These are phyloP conservation scores for Pseudofabraea citricarpa DNA, from an alignment of 2,329 filamentous ascomycete genomes.

Conservation along the genomic window DNA sequence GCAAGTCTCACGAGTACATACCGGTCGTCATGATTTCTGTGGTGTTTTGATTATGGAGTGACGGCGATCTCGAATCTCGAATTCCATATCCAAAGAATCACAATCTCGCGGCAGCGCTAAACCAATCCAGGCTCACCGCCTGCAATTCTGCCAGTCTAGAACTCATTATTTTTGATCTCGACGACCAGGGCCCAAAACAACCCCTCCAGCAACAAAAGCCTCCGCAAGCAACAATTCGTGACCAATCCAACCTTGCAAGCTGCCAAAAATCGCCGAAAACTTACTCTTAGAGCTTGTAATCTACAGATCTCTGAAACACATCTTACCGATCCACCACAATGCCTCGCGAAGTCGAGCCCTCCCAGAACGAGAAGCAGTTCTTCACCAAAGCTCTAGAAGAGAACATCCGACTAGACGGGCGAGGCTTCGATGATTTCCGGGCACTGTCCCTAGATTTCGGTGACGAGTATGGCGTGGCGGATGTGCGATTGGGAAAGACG, in stretches of 20 bases:
- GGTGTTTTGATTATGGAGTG: too few relatives aligned
- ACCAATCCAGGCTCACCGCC: background rate
- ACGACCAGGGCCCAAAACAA: too few relatives aligned
- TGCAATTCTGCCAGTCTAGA: constrained; percentile 3
- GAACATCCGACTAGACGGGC: constrained; percentile 78
- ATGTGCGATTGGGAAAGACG: constrained; percentile 85
- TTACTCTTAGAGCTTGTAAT: too few relatives aligned
- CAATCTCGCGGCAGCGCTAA: background rate
- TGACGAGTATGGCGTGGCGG: constrained; percentile 84
- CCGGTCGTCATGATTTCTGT: constrained; percentile 45
- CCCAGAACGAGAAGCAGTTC: constrained; percentile 83
- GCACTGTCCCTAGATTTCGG: constrained; percentile 75
- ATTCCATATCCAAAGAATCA: background rate
- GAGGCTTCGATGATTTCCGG: constrained; percentile 75
- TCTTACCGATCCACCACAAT: constrained; percentile 41
- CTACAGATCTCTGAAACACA: too few relatives aligned
- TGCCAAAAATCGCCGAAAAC: too few relatives aligned
- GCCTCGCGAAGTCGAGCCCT: constrained; percentile 90
- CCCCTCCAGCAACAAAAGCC: too few relatives aligned
- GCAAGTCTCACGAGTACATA: constrained; percentile 9
- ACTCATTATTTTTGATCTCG: constrained; percentile 2
- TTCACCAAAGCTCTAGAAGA: constrained; percentile 77
- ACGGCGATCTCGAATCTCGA: too few relatives aligned
- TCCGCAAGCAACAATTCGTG: background rate
- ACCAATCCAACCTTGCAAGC: background rate